These are phyloP conservation scores for Aspergillus sp. DNA, from an alignment of 2,329 filamentous ascomycete genomes.

Conservation along the genomic window DNA sequence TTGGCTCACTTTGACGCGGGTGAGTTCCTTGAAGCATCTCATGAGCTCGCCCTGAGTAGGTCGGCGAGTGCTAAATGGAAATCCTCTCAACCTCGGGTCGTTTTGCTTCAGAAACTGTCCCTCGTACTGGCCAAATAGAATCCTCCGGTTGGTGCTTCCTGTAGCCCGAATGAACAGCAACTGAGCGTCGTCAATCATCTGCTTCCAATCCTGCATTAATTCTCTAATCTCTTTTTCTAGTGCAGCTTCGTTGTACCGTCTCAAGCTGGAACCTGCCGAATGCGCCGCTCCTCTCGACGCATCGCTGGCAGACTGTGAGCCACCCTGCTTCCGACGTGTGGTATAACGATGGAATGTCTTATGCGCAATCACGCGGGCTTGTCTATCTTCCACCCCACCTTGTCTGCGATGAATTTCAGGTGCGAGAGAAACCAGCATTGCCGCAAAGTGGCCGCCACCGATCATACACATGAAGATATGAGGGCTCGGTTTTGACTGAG, in stretches of 20 bases:
- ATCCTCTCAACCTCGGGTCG: slow-evolving; percentile 72
- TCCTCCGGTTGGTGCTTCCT: slow-evolving; percentile 75
- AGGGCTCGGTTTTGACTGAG: slow-evolving; percentile 59
- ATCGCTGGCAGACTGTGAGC: slow-evolving; percentile 88
- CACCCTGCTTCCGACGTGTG: slow-evolving; percentile 90
- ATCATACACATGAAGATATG: slow-evolving; percentile 99
- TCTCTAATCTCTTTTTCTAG: slow-evolving; percentile 79
- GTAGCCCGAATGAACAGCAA: slow-evolving; percentile 84
- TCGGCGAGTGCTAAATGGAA: slow-evolving; percentile 85
- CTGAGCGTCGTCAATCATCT: slow-evolving; percentile 72
- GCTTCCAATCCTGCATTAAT: slow-evolving; percentile 75
- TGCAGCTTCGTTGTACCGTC: slow-evolving; percentile 89
- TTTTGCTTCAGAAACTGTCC: slow-evolving; percentile 72
- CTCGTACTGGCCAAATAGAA: slow-evolving; percentile 85
- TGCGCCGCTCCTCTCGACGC: slow-evolving; percentile 89
- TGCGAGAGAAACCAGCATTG: slow-evolving; percentile 84
- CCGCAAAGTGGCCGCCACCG: slow-evolving; percentile 92
- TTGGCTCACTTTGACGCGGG: slow-evolving; percentile 74
- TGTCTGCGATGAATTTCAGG: slow-evolving; percentile 67
- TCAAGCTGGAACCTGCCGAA: slow-evolving; percentile 80
- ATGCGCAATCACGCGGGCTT: slow-evolving; percentile 82
- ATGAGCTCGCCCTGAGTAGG: slow-evolving; percentile 93
- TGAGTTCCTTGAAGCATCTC: slow-evolving; percentile 89
- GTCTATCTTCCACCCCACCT: slow-evolving; percentile 65
- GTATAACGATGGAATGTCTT: slow-evolving; percentile 99